These are phyloP conservation scores for Phallus indusiatus DNA, from an alignment of 768 basidiomycete genomes.

Conservation along the genomic window DNA sequence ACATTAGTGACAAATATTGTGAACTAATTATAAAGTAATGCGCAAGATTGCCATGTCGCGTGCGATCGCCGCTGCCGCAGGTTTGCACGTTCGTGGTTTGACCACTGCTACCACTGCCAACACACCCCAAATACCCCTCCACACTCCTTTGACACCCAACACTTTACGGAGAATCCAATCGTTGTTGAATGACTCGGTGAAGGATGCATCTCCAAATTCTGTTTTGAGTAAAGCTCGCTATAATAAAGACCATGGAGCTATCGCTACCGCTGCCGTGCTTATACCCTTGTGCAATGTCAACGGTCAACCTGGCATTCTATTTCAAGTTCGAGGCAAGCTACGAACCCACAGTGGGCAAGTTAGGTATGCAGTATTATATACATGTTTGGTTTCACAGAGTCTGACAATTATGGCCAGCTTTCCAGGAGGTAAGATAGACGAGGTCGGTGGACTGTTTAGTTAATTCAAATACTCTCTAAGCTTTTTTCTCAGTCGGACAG, in stretches of 20 bases:
- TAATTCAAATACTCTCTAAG: neutral
- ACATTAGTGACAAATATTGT: no score
- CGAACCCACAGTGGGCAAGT: slow-evolving; percentile 75
- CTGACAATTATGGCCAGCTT: slow-evolving; percentile 35
- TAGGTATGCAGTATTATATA: slow-evolving; percentile 38
- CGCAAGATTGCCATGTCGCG: neutral
- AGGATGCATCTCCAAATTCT: neutral
- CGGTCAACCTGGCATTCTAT: slow-evolving; percentile 53
- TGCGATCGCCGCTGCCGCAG: neutral
- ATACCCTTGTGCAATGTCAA: slow-evolving; percentile 73
- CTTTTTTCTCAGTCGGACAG: slow-evolving; percentile 33
- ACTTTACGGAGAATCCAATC: neutral
- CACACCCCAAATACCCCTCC: neutral
- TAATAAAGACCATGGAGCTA: neutral
- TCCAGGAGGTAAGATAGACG: slow-evolving; percentile 64
- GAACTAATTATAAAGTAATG: no score
- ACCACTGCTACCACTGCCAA: neutral
- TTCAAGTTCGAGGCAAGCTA: slow-evolving; percentile 59
- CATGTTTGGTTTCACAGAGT: neutral
- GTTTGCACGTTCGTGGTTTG: neutral
- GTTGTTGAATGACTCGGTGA: neutral
- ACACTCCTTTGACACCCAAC: neutral
- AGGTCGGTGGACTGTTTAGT: slow-evolving; percentile 30
- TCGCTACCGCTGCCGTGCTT: slow-evolving; percentile 54
- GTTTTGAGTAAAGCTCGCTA: no score